phyloP scores from a whole-genome alignment of 345 rosid genomes.

The Citrus reticulata region DNA sequence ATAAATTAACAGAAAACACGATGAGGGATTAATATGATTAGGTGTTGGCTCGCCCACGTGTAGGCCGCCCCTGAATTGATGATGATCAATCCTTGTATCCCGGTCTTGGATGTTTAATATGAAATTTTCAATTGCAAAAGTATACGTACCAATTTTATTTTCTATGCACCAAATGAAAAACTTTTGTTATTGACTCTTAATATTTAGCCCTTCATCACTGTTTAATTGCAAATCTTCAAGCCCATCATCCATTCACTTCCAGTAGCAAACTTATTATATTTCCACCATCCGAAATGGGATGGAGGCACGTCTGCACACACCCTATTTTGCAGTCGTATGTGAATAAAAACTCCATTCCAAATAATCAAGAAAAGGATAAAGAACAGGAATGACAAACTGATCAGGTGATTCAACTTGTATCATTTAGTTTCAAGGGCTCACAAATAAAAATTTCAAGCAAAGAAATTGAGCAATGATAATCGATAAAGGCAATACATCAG shows the following conservation, averaged over 20 bases:
- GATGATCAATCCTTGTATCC: background rate
- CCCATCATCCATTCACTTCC: background rate
- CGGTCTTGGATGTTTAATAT: too few relatives aligned
- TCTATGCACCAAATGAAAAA: background rate
- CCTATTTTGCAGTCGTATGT: background rate
- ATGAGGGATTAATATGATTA: background rate
- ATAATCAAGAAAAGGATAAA: background rate
- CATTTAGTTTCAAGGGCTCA: background rate
- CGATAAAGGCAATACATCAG: background rate
- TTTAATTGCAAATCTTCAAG: background rate
- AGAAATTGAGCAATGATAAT: background rate
- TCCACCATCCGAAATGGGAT: background rate
- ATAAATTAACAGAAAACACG: background rate
- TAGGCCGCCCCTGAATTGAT: background rate
- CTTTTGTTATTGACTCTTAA: too few relatives aligned
- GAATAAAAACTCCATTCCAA: background rate
- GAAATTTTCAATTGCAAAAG: background rate
- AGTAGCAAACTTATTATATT: background rate
- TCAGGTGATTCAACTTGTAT: background rate
- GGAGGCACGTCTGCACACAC: background rate
- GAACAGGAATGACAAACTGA: background rate
- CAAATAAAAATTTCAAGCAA: background rate
- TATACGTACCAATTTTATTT: background rate
- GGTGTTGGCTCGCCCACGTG: conserved; percentile 6
- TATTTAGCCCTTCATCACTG: too few relatives aligned